Evolutionary conservation across 2,329 filamentous ascomycete species (phyloP).

Genomic region (Fusarium domesticum): DNA sequence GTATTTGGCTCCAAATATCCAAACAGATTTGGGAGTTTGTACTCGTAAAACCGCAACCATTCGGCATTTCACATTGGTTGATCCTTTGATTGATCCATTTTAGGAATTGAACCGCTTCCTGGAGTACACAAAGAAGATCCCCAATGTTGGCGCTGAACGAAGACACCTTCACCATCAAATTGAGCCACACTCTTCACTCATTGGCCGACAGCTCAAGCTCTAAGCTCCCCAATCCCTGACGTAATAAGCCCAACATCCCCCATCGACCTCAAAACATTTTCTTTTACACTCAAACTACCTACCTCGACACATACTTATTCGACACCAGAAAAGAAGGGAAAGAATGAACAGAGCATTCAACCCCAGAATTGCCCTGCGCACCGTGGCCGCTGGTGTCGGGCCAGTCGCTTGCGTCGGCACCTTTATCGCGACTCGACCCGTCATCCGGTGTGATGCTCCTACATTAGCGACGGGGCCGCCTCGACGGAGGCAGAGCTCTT

Average conservation of each 20-base stretch:
- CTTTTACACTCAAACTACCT: conserved; percentile 1
- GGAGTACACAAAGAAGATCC: background rate
- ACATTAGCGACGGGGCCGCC: conserved; percentile 15
- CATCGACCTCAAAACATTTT: background rate
- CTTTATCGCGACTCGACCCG: conserved; percentile 23
- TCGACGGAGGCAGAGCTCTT: conserved; percentile 9
- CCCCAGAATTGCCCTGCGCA: conserved; percentile 20
- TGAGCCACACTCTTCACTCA: conserved; percentile 13
- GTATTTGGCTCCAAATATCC: no score
- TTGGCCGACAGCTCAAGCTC: conserved; percentile 19
- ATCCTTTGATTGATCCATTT: background rate
- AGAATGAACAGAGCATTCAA: conserved; percentile 26
- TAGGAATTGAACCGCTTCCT: background rate
- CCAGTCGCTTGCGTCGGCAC: conserved; percentile 29
- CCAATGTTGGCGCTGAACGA: background rate
- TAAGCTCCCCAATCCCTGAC: conserved; percentile 16
- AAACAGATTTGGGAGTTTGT: background rate
- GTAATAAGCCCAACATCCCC: conserved; percentile 16
- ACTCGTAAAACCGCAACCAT: background rate
- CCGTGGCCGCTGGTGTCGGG: conserved; percentile 29
- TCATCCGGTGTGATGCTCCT: conserved; percentile 32
- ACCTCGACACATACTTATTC: background rate
- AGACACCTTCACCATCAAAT: conserved; percentile 13
- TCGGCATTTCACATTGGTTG: background rate
- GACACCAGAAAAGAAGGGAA: background rate